Conservation (phyloP, 306 rosid genomes). For the Cucurbita moschata region DNA sequence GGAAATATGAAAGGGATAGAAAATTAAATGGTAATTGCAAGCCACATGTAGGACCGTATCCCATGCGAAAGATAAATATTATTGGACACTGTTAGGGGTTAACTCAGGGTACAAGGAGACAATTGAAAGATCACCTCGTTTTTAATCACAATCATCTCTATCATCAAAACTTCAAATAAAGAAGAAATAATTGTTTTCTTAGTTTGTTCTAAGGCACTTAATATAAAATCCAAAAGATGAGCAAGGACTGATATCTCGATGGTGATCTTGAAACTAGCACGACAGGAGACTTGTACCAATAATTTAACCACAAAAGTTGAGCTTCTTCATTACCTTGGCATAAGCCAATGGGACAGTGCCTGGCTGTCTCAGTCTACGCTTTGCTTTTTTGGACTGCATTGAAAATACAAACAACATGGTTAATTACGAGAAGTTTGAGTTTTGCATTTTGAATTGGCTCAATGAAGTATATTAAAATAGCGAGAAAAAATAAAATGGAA, state of each 20-base stretch:
- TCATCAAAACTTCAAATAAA: neutral
- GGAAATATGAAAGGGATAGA: too few species aligned
- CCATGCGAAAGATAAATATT: neutral
- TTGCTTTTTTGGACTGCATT: conserved; percentile 85
- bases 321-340: conserved; percentile 93
- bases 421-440: neutral
- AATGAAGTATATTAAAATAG: neutral
- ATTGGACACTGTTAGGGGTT: neutral
- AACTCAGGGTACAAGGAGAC: neutral
- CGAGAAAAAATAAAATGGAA: neutral
- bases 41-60: neutral
- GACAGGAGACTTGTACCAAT: neutral
- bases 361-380: conserved; percentile 70
- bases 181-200: neutral
- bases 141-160: neutral
- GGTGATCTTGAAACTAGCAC: neutral
- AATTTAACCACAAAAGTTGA: conserved; percentile 32
- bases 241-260: neutral
- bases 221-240: neutral
- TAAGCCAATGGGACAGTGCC: conserved; percentile 57
- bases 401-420: neutral
- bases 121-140: neutral
- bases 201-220: neutral
- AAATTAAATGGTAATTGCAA: neutral
- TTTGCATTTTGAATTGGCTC: neutral